These are phyloP conservation scores for Camelina hispida DNA, from an alignment of 345 rosid genomes.

Conservation along the genomic window DNA sequence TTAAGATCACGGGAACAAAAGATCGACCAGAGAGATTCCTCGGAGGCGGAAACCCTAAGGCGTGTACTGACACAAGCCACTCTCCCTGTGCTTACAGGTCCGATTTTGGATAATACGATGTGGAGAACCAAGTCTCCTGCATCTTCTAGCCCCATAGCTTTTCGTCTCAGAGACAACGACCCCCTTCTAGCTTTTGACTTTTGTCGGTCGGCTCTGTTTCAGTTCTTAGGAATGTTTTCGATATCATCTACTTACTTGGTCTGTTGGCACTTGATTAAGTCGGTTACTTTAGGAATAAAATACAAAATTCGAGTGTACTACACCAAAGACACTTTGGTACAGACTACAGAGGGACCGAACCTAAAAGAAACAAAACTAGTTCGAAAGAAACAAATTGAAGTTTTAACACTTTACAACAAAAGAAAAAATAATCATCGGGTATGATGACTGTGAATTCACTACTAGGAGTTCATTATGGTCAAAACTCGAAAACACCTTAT, in stretches of 20 bases:
- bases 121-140: constrained; percentile 69
- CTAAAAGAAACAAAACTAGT: too few species aligned
- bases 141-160: constrained; percentile 62
- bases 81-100: constrained; percentile 53
- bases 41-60: constrained; percentile 56
- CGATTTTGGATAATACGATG: constrained; percentile 55
- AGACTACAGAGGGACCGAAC: neutral
- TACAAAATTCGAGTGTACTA: neutral
- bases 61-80: constrained; percentile 66
- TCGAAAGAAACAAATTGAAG: neutral
- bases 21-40: constrained; percentile 76
- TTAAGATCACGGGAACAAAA: constrained; percentile 65
- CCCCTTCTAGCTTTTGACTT: neutral
- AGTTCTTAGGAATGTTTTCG: constrained; percentile 1
- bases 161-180: constrained; percentile 13
- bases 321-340: neutral
- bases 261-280: neutral
- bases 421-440: neutral
- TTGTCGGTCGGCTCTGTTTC: neutral
- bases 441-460: neutral
- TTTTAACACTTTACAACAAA: too few species aligned
- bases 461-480: neutral
- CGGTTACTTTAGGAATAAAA: neutral
- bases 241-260: neutral
- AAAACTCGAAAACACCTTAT: neutral